These are phyloP conservation scores for Fusarium xyrophilum DNA, from an alignment of 2,329 filamentous ascomycete species.

Conservation along the genomic window DNA sequence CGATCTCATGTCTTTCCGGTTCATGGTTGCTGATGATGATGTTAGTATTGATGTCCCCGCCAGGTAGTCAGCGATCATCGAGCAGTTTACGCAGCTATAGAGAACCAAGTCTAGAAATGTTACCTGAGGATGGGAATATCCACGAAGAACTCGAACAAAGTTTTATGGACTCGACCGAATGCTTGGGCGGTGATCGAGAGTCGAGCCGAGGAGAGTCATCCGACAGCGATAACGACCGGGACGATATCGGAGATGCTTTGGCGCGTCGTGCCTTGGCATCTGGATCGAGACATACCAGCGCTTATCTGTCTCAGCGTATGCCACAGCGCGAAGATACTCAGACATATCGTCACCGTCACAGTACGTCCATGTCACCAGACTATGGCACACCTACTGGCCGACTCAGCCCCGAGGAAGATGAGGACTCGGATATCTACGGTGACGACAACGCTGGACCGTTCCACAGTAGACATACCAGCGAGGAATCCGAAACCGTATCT, in stretches of 20 bases:
- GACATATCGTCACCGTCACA: rapidly evolving
- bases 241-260: background rate
- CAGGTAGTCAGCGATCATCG: too few relatives aligned
- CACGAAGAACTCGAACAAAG: background rate
- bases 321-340: rapidly evolving
- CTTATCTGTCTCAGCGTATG: background rate
- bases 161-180: background rate
- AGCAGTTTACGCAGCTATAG: too few relatives aligned
- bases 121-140: background rate
- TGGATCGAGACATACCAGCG: background rate
- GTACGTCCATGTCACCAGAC: rapidly evolving
- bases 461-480: background rate
- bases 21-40: background rate
- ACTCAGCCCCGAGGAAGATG: background rate
- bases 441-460: background rate
- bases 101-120: background rate
- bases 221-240: rapidly evolving
- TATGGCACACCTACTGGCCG: background rate
- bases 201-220: background rate
- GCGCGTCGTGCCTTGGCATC: background rate
- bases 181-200: rapidly evolving
- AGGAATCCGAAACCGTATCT: rapidly evolving
- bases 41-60: background rate
- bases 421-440: background rate
- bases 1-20: rapidly evolving